Evolutionary conservation across 2,329 filamentous ascomycete species (phyloP).

Genomic region (Talaromyces albobiverticillius): DNA sequence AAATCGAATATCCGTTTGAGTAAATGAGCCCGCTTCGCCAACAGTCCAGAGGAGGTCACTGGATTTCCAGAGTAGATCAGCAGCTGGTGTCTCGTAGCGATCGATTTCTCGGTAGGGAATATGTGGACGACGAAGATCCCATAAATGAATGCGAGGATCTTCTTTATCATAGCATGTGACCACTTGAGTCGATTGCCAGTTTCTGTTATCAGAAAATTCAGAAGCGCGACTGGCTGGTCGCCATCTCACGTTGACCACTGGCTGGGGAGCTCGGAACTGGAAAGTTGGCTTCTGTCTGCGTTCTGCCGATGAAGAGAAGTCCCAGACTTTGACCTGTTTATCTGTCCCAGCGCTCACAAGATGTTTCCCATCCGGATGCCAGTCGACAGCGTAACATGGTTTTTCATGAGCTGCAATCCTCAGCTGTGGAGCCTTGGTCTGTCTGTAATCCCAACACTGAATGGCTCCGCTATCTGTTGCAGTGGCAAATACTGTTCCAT

Average conservation of each 20-base stretch:
- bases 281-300: conserved; percentile 59
- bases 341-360: conserved; percentile 62
- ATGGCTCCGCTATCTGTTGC: conserved; percentile 63
- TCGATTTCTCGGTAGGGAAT: conserved; percentile 62
- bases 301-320: conserved; percentile 55
- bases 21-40: conserved; percentile 59
- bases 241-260: conserved; percentile 62
- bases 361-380: conserved; percentile 66
- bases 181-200: conserved; percentile 61
- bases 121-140: conserved; percentile 62
- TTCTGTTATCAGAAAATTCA: conserved; percentile 49
- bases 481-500: conserved; percentile 61
- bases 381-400: conserved; percentile 61
- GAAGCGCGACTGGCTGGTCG: conserved; percentile 57
- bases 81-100: conserved; percentile 53
- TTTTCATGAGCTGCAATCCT: conserved; percentile 62
- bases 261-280: conserved; percentile 59
- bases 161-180: conserved; percentile 62
- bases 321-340: conserved; percentile 63
- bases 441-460: conserved; percentile 63
- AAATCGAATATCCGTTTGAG: conserved; percentile 61
- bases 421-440: conserved; percentile 55
- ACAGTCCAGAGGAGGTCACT: conserved; percentile 65
- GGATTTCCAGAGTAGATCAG: conserved; percentile 63
- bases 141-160: conserved; percentile 60